Conservation (phyloP, 768 basidiomycete genomes). For the Guyanaporus albipodus region DNA sequence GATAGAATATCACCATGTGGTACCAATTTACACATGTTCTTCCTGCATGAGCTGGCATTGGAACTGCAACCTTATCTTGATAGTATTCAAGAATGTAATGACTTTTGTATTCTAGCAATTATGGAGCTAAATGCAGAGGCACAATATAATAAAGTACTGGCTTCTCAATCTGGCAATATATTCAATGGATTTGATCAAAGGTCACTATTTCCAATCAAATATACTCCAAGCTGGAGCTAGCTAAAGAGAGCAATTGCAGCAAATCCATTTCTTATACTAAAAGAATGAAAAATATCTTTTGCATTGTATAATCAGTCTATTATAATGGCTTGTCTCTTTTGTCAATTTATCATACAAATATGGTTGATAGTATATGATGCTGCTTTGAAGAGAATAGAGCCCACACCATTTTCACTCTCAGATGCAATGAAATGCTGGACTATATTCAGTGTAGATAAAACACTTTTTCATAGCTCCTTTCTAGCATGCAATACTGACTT, state of each 20-base stretch:
- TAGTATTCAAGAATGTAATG: neutral
- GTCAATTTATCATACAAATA: neutral
- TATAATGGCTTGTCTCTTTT: neutral
- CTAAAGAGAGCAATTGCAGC: neutral
- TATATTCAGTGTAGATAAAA: neutral
- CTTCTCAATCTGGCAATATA: neutral
- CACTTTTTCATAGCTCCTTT: neutral
- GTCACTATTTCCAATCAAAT: neutral
- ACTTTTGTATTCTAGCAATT: neutral
- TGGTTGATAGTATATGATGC: neutral
- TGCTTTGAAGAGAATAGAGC: conserved; percentile 1
- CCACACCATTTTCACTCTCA: neutral
- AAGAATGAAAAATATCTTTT: neutral
- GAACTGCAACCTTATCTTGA: neutral
- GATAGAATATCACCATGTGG: neutral
- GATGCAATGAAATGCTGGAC: conserved; percentile 13
- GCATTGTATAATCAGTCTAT: neutral
- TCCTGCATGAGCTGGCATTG: neutral
- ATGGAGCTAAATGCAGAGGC: neutral
- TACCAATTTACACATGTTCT: neutral
- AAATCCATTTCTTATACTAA: conserved; percentile 2
- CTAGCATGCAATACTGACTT: conserved; percentile 5
- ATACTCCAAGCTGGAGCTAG: neutral
- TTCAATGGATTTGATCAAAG: neutral
- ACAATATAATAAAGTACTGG: neutral